These are phyloP conservation scores for slime mould (Dictyostelium discoideum) DNA, from an alignment of 78 protist species.

Conservation along the genomic window dicty_2.7 NC_007090.3:1701001-1701500, in stretches of 20 bases:
- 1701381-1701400: not conserved
- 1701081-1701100: not conserved
- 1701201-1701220: slow-evolving; percentile 95
- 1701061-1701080: slow-evolving; percentile 81
- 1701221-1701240: slow-evolving; percentile 88
- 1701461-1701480: too few species aligned
- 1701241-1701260: slow-evolving; percentile 91
- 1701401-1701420: not conserved
- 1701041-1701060: slow-evolving; percentile 88
- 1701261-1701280: slow-evolving; percentile 93
- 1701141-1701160: not conserved
- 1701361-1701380: not conserved
- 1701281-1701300: slow-evolving; percentile 86
- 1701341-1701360: slow-evolving; percentile 95
- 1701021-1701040: slow-evolving; percentile 92
- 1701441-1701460: not conserved
- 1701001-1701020: slow-evolving; percentile 91
- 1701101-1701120: too few species aligned
- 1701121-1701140: too few species aligned
- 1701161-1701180: not conserved
- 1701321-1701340: slow-evolving; percentile 97
- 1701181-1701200: slow-evolving; percentile 61
- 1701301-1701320: slow-evolving; percentile 97
- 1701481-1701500: too few species aligned
- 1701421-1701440: not conserved